Percentiles rank a stretch among this genome's conserved stretches.
Conservation (phyloP, 1,284 basidiomycete genomes). For the Apiotrichum akiyoshidainum region DNA sequence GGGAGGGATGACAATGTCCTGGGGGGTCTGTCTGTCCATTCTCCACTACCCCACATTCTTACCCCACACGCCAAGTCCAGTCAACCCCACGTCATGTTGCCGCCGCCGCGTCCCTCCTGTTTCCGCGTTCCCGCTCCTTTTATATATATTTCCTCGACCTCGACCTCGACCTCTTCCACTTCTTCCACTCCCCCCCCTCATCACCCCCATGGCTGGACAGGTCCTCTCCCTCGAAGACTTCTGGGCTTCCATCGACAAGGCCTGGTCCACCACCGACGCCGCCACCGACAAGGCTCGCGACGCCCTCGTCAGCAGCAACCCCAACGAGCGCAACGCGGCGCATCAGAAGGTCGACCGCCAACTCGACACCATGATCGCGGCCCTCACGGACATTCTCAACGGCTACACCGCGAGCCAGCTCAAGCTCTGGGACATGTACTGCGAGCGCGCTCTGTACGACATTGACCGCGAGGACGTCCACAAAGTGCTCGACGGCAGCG, state of each 20-base stretch:
- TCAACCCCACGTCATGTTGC: too few relatives aligned
- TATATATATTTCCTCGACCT: too few relatives aligned
- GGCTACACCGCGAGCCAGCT: not conserved
- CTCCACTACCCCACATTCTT: too few relatives aligned
- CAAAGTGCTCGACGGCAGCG: conserved; percentile 2
- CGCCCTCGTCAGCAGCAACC: not conserved
- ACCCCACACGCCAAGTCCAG: too few relatives aligned
- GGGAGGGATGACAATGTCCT: too few relatives aligned
- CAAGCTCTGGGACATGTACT: conserved; percentile 10
- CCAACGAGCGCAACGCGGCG: not conserved
- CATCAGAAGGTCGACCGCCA: not conserved
- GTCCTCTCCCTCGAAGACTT: conserved; percentile 1
- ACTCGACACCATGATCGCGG: not conserved
- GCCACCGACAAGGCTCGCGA: not conserved
- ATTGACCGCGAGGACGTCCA: conserved; percentile 15
- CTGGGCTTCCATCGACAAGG: conserved; percentile 5
- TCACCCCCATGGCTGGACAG: not conserved
- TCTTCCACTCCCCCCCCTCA: not conserved
- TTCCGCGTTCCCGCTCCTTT: too few relatives aligned
- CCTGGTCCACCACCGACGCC: not conserved
- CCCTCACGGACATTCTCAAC: not conserved
- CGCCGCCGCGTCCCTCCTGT: too few relatives aligned
- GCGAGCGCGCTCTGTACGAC: conserved; percentile 8
- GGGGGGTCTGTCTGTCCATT: too few relatives aligned
- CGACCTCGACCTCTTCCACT: too few relatives aligned